Evolutionary conservation across 441 rosid genomes (phyloP), one percentile per base, ranked within the genome.

Genomic region (Syzygium malaccense): DNA sequence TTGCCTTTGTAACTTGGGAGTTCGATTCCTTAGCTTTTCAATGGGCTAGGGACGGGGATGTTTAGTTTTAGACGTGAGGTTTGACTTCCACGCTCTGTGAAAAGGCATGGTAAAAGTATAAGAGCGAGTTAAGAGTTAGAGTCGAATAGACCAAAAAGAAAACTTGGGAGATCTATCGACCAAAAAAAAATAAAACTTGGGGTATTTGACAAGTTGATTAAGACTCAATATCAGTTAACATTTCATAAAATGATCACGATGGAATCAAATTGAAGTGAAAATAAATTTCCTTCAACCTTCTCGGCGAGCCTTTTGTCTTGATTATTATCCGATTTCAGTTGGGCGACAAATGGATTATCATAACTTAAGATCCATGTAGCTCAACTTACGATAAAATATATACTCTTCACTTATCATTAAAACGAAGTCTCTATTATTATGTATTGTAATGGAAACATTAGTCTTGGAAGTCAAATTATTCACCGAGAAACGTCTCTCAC

Each of bases 21-120:
- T 45, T 45, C 48, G 48, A 45, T 45, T 1, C 8, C 9, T 1
- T 9, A 45, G 2, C 48, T 45, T 7, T 1, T 45, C 48, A 45
- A 1, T 9, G 48, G 48, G 2, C 9, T 45, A 45, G 48, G 7
- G 9, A 7, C 7, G 10, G 0, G 9, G 48, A 7, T 1, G 48
- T 45, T 1, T 45, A 45, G 7, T 45, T 45, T 7, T 2, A 45
- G 9, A 45, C 7, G 9, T 45, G 0, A 9, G 2, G 7, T 45
- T 45, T 1, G 48, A 7, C 2, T 7, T 9, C 1, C 48, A 45
- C 1, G 9, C 9, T 45, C 1, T 45, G 48, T 45, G 7, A 45
- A 45, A 2, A 7, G 1, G 9, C 1, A 45, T 0, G 48, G 1
- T 0, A 45, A 45, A 45, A 45, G 9, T 45, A 0, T 1, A 1